A percentile compares a stretch with the other conserved stretches of the same genome.
These are phyloP conservation scores for Psilocybe tampanensis DNA, from an alignment of 768 basidiomycete species.

Conservation along the genomic window DNA sequence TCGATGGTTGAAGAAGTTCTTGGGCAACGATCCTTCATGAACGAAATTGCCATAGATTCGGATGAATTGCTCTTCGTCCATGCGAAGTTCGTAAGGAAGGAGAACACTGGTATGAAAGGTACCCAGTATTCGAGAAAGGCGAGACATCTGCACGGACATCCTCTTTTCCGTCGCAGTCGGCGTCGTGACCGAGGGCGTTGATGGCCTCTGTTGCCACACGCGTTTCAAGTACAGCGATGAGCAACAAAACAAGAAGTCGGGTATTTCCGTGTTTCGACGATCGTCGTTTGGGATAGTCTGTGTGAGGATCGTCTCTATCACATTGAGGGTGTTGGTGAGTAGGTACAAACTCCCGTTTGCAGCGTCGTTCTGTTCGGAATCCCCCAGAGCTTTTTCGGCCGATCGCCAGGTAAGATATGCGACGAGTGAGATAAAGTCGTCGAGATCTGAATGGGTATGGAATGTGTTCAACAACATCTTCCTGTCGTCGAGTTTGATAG, in stretches of 20 bases:
- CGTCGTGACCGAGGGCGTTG: neutral
- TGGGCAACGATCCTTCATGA: neutral
- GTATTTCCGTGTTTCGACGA: neutral
- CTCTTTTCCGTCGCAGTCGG: neutral
- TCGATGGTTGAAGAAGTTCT: neutral
- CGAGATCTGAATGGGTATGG: constrained; percentile 18
- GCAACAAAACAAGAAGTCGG: constrained; percentile 18
- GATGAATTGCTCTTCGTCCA: neutral
- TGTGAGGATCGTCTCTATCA: constrained; percentile 1
- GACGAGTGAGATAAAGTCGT: constrained; percentile 20
- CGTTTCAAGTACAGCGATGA: constrained; percentile 14
- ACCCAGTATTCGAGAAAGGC: neutral
- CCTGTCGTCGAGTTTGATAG: neutral
- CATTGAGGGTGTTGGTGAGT: constrained; percentile 5
- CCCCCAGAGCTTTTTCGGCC: constrained; percentile 2
- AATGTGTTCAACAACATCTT: constrained; percentile 4
- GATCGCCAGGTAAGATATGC: constrained; percentile 18
- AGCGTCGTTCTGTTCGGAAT: neutral
- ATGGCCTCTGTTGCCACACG: constrained; percentile 15
- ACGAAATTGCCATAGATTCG: constrained; percentile 4
- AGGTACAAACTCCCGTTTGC: constrained; percentile 1
- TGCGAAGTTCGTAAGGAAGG: neutral
- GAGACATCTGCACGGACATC: neutral
- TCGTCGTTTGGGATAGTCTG: too few species aligned
- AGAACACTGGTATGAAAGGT: neutral